These are phyloP conservation scores for Blastocystis sp. DNA, from an alignment of 352 stramenopile species.

Conservation along the genomic window DNA sequence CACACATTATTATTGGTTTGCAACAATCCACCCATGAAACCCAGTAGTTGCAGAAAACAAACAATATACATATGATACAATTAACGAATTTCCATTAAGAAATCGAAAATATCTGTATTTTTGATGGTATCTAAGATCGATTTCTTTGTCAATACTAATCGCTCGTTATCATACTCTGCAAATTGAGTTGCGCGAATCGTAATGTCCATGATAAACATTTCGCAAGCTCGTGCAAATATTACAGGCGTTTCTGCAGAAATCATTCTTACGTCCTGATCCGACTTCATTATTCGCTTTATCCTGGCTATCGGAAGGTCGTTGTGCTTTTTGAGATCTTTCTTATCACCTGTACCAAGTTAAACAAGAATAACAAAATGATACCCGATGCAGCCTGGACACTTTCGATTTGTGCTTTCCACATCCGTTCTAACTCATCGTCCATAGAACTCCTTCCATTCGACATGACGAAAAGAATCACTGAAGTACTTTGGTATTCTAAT, in stretches of 20 bases:
- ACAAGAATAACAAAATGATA: background rate
- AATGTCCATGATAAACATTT: conserved; percentile 99
- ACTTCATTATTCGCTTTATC: conserved; percentile 99
- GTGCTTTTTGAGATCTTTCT: conserved; percentile 97
- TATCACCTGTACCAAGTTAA: conserved; percentile 15
- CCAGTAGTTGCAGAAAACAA: background rate
- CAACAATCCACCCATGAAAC: too few species aligned
- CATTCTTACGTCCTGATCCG: conserved; percentile 93
- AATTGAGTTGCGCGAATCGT: conserved; percentile 82
- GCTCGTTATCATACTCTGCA: conserved; percentile 73
- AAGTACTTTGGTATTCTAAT: too few species aligned
- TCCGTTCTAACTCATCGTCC: conserved; percentile 42
- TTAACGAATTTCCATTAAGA: conserved; percentile 82
- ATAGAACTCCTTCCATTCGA: conserved; percentile 33
- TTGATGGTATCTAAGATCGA: conserved; percentile 93
- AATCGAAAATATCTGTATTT: conserved; percentile 98
- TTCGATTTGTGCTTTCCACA: conserved; percentile 58
- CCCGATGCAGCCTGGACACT: background rate
- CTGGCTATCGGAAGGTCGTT: conserved; percentile 93
- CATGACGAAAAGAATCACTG: background rate
- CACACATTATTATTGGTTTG: too few species aligned
- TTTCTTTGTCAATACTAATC: conserved; percentile 86
- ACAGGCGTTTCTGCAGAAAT: conserved; percentile 94
- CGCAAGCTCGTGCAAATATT: conserved; percentile 96
- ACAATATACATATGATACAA: background rate